These are phyloP conservation scores for Pythium aquatile DNA, from an alignment of 352 stramenopile genomes.

Conservation along the genomic window DNA sequence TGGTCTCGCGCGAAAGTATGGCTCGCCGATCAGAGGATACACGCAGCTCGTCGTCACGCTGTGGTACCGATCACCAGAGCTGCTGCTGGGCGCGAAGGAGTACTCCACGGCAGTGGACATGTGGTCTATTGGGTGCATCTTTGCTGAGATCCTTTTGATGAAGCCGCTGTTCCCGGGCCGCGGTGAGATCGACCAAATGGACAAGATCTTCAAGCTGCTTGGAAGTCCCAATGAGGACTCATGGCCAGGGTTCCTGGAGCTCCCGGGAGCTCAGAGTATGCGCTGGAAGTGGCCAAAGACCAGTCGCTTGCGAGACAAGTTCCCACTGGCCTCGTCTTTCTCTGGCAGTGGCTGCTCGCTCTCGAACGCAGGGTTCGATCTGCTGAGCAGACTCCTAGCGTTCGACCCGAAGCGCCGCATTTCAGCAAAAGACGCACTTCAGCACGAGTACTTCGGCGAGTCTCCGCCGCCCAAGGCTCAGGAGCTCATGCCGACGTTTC, in stretches of 20 bases:
- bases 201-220: conserved; percentile 95
- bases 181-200: conserved; percentile 95
- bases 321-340: conserved; percentile 61
- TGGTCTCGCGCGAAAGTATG: conserved; percentile 80
- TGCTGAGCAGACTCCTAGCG: conserved; percentile 50
- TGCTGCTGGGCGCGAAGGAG: conserved; percentile 87
- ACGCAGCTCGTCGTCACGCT: conserved; percentile 94
- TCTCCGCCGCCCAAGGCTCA: conserved; percentile 58
- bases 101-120: conserved; percentile 97
- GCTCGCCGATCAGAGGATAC: conserved; percentile 69
- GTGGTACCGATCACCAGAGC: conserved; percentile 93
- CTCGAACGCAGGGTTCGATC: conserved; percentile 73
- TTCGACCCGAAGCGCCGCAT: conserved; percentile 54
- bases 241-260: conserved; percentile 81
- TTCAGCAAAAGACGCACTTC: conserved; percentile 72
- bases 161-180: conserved; percentile 92
- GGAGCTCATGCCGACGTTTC: conserved; percentile 83
- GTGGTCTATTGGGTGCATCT: conserved; percentile 97
- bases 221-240: conserved; percentile 88
- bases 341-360: conserved; percentile 51
- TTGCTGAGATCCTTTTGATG: conserved; percentile 94
- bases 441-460: conserved; percentile 82
- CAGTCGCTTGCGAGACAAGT: conserved; percentile 77
- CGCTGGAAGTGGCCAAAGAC: conserved; percentile 69
- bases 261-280: conserved; percentile 61